A percentile compares a stretch with the other conserved stretches of the same genome.
phyloP scores from a whole-genome alignment of 345 rosid genomes.

The Conringia planisiliqua region DNA sequence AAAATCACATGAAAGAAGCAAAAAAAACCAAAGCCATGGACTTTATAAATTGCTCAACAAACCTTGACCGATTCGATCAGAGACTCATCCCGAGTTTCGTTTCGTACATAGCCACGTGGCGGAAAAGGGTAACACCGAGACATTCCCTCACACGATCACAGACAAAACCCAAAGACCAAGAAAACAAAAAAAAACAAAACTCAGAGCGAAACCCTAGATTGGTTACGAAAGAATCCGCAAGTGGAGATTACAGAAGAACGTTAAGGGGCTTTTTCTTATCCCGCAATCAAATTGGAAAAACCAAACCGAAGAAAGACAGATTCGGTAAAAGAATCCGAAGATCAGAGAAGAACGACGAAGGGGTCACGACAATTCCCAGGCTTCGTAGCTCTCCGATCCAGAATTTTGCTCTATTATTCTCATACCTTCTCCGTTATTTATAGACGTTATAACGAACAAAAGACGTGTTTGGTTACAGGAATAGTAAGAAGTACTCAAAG shows the following conservation, averaged over 20 bases:
- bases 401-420: neutral
- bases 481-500: neutral
- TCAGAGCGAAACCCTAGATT: constrained; percentile 27
- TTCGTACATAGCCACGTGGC: constrained; percentile 41
- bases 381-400: constrained; percentile 24
- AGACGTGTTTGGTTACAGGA: constrained; percentile 9
- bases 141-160: constrained; percentile 32
- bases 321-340: neutral
- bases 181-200: neutral
- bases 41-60: constrained; percentile 44
- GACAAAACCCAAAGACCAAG: too few species aligned
- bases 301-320: neutral
- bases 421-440: neutral
- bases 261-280: neutral
- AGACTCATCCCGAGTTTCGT: constrained; percentile 34
- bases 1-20: constrained; percentile 10
- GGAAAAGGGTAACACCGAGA: constrained; percentile 69
- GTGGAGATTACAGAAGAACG: neutral
- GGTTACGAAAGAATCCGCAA: constrained; percentile 1
- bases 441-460: constrained; percentile 10
- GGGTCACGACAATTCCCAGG: constrained; percentile 7
- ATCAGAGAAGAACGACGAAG: constrained; percentile 6
- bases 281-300: neutral
- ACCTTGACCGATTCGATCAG: constrained; percentile 58
- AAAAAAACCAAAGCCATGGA: constrained; percentile 5